phyloP scores from a whole-genome alignment of 345 rosid genomes.

The Crucihimalaya himalaica region DNA sequence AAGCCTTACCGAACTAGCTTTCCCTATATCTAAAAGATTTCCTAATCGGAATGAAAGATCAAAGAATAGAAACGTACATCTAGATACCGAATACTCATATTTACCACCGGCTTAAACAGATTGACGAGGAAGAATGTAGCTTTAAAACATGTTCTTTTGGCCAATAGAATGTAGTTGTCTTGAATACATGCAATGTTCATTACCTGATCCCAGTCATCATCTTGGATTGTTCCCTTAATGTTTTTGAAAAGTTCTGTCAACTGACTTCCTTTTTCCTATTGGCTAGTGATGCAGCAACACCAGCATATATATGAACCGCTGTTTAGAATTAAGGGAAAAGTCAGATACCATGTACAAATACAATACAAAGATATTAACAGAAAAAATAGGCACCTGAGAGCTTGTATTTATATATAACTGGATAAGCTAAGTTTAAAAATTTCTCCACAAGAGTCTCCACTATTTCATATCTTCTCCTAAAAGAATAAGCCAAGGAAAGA shows the following conservation, averaged over 20 bases:
- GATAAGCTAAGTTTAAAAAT: constrained; percentile 93
- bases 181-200: constrained; percentile 10
- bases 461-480: constrained; percentile 85
- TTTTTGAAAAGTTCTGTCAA: constrained; percentile 92
- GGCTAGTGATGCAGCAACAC: constrained; percentile 93
- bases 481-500: constrained; percentile 37
- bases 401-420: constrained; percentile 80
- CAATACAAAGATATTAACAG: not conserved
- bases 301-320: constrained; percentile 98
- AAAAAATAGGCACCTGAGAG: constrained; percentile 65
- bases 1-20: constrained; percentile 15
- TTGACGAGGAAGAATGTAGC: not conserved
- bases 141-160: not conserved
- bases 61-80: not conserved
- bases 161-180: not conserved
- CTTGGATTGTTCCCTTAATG: constrained; percentile 83
- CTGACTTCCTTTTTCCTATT: constrained; percentile 86
- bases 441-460: constrained; percentile 91
- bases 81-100: not conserved
- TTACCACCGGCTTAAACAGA: not conserved
- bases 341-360: constrained; percentile 15
- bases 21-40: not conserved
- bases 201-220: constrained; percentile 99
- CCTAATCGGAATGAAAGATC: not conserved
- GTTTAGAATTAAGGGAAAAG: constrained; percentile 33